Evolutionary conservation across 2,329 filamentous ascomycete genomes (phyloP), one percentile per base, ranked within the genome.

Genomic region (Trichoderma hamatum): DNA sequence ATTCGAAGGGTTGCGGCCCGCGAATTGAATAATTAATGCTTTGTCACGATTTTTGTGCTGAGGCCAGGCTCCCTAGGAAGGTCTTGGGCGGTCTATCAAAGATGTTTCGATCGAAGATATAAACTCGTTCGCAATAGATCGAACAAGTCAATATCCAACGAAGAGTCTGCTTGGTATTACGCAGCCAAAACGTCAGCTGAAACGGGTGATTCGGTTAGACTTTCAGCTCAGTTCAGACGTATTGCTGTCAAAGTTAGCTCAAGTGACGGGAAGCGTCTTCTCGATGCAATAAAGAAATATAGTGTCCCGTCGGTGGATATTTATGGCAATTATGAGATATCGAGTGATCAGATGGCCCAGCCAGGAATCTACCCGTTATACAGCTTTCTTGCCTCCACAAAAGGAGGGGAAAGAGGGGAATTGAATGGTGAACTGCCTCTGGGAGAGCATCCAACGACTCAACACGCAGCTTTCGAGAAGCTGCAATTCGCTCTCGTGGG

Each of bases 191-290:
- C 13, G 24, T 43, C 49, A 59, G 64, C 54, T 51, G 30, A 46
- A 28, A 28, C 39, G 49, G n/a, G n/a, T 21, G 39, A 13, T 28
- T 67, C 52, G 64, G n/a, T 51, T 36, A 67, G 63, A 54, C 30
- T 67, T 24, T 32, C 36, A 51, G 28, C 34, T 67, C n/a, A 11
- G 21, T 21, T 32, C 19, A 26, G 28, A 59, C 21, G 28, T 24
- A 58, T 59, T 59, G 39, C 28, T 59, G n/a, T 6, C n/a, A 36
- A 59, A 58, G 64, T 67, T 46, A 67, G 64, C 30, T 21, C 14
- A 51, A 59, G 39, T 59, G 54, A 16, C 28, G 16, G 16, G 58
- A 19, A 51, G 59, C 39, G 16, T 59, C 39, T 36, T 16, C 28
- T 67, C 49, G 28, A 46, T 46, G 64, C 21, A 51, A 26, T 59